Conservation (phyloP, 73 alveolate species). For the Paramecium caudatum region DNA sequence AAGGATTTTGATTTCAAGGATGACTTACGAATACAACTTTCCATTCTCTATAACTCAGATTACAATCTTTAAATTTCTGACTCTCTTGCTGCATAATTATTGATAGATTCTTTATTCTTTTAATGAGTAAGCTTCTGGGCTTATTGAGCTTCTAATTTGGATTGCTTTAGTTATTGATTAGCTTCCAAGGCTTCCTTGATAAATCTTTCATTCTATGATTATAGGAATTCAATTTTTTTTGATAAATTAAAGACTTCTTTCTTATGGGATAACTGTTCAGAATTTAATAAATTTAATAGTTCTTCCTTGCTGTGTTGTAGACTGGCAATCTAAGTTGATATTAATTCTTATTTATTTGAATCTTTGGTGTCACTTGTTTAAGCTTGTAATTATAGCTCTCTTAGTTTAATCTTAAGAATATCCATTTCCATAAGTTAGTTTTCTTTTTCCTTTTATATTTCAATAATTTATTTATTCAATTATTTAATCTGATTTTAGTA, state of each 20-base stretch:
- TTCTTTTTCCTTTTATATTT: slow-evolving; percentile 19
- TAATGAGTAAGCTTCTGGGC: background rate
- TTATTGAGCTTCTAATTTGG: background rate
- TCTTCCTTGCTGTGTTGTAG: background rate
- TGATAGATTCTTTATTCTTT: background rate
- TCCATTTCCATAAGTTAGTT: background rate
- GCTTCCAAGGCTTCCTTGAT: background rate
- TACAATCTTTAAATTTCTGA: slow-evolving; percentile 1
- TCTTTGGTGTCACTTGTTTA: background rate
- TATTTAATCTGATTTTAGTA: background rate
- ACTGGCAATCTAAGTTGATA: background rate
- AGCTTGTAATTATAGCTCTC: background rate
- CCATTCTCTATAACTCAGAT: slow-evolving; percentile 16
- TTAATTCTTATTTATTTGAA: slow-evolving; percentile 19
- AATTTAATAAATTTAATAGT: background rate
- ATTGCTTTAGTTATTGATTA: background rate
- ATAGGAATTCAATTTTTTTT: background rate
- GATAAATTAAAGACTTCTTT: background rate
- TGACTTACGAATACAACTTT: background rate
- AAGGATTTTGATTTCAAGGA: background rate
- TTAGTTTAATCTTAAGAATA: background rate
- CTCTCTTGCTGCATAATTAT: background rate
- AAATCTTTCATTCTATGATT: background rate
- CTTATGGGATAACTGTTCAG: background rate
- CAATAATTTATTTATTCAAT: background rate